Base-by-base conservation (phyloP, 257 asterid species). In the Paulownia fortunei region DNA sequence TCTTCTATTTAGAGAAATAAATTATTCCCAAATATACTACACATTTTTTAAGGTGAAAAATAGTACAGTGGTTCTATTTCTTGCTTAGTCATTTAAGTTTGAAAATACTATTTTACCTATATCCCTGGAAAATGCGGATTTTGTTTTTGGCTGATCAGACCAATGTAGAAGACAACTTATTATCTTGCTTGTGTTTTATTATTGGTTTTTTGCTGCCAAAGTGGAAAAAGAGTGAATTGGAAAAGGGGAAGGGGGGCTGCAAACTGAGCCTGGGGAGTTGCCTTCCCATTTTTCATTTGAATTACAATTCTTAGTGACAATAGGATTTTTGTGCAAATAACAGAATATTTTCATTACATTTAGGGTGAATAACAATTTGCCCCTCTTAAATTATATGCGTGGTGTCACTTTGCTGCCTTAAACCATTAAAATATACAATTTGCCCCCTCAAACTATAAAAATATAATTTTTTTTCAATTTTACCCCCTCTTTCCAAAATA, bases 231-330 rank as follows among this genome's bases (percentile, higher is more conserved):
- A 52, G 61, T 41, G 21, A n/a, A 26, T 37, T 18, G 37, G 46
- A 0, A 51, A 56, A 30, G 75, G 6, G 30, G 66, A 44, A 70
- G 2, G 19, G 8, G 27, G 56, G 63, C 19, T 15, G 60, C 54
- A 30, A 32, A 47, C 47, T 49, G 54, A 54, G 44, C 60, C 64
- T 12, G 16, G 26, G 19, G 58, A 51, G 76, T 8, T 9, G 58
- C 39, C 76, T 64, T 64, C 44, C 27, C 30, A 71, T 24, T 41
- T 32, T 46, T 67, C 76, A 65, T 58, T 59, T 67, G 65, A 26
- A 61, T 27, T 23, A 44, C 65, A 62, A 6, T 51, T 63, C 41
- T 16, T 21, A 46, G 77, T 56, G 55, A 21, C 37, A 11, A 12
- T 37, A 51, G 41, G 26, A 36, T 5, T 19, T 24, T 21, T 6